A percentile compares a stretch with the other conserved stretches of the same genome.
Conservation (phyloP, 805 yeast genomes). For the Yarrowia sp. region DNA sequence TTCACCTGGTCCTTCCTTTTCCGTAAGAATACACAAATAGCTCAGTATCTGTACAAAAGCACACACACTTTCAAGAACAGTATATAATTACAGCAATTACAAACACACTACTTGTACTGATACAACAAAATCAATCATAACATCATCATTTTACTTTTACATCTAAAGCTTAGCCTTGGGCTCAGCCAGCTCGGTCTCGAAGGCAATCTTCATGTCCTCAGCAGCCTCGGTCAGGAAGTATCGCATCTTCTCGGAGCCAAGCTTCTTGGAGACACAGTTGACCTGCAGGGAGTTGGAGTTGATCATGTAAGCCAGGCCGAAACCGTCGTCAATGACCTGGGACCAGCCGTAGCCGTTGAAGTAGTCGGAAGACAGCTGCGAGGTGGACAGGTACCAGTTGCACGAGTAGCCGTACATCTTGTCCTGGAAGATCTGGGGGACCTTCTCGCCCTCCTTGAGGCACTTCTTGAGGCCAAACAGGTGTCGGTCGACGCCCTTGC, state of each 20-base stretch:
- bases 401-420: slow-evolving; percentile 72
- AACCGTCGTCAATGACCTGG: slow-evolving; percentile 90
- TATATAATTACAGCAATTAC: too few relatives aligned
- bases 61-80: too few relatives aligned
- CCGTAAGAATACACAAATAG: too few relatives aligned
- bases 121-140: too few relatives aligned
- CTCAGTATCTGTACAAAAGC: too few relatives aligned
- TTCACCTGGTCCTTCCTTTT: too few relatives aligned
- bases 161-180: slow-evolving; percentile 40
- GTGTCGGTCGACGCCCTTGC: slow-evolving; percentile 91
- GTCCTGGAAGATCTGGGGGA: slow-evolving; percentile 69
- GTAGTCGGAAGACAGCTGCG: slow-evolving; percentile 80
- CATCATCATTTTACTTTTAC: slow-evolving; percentile 3
- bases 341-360: slow-evolving; percentile 96
- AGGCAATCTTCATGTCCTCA: slow-evolving; percentile 70
- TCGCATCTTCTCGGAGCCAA: slow-evolving; percentile 49
- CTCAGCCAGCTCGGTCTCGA: slow-evolving; percentile 41
- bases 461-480: slow-evolving; percentile 81
- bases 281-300: slow-evolving; percentile 82
- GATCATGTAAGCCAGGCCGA: slow-evolving; percentile 91
- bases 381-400: slow-evolving; percentile 84
- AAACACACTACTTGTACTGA: too few relatives aligned
- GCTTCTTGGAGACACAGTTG: slow-evolving; percentile 73
- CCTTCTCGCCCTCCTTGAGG: slow-evolving; percentile 53
- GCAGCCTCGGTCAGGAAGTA: slow-evolving; percentile 75